Conservation (phyloP, 2,329 filamentous ascomycete species). For the Cercospora berteroae region DNA sequence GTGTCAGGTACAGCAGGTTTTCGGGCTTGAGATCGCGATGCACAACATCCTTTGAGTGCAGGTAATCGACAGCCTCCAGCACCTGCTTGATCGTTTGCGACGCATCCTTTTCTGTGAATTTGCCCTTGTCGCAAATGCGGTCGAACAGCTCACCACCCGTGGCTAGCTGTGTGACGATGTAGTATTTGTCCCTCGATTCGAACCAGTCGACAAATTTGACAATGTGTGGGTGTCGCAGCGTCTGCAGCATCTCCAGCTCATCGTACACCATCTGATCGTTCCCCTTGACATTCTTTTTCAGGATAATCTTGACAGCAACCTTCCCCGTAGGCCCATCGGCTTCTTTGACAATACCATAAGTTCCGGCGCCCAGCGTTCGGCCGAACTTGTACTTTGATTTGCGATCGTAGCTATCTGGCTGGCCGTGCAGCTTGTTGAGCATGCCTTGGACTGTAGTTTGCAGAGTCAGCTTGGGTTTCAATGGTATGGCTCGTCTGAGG, state of each 20-base stretch:
- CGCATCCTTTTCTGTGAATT: constrained; percentile 97
- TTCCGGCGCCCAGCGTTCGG: constrained; percentile 89
- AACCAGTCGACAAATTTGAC: constrained; percentile 99
- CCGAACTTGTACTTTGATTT: constrained; percentile 95
- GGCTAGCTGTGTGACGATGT: constrained; percentile 95
- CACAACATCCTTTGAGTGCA: constrained; percentile 92
- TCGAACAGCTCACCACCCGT: constrained; percentile 97
- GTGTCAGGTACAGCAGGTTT: constrained; percentile 90
- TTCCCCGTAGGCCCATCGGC: constrained; percentile 81
- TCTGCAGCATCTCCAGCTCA: constrained; percentile 89
- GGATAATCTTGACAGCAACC: constrained; percentile 96
- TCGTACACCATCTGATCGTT: constrained; percentile 99
- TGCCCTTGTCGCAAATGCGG: constrained; percentile 95
- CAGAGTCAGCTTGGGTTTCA: constrained; percentile 25
- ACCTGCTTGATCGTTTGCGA: constrained; percentile 94
- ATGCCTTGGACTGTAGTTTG: constrained; percentile 49
- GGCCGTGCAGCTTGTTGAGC: constrained; percentile 93
- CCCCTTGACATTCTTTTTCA: constrained; percentile 98
- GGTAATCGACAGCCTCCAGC: constrained; percentile 86
- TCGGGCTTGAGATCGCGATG: constrained; percentile 98
- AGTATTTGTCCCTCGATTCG: constrained; percentile 98
- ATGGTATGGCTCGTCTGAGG: constrained; percentile 19
- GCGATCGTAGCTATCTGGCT: constrained; percentile 97
- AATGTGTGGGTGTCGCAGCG: constrained; percentile 89
- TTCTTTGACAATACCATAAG: constrained; percentile 96